phyloP scores from a whole-genome alignment of 768 basidiomycete genomes.

The Pisolithus microcarpus region DNA sequence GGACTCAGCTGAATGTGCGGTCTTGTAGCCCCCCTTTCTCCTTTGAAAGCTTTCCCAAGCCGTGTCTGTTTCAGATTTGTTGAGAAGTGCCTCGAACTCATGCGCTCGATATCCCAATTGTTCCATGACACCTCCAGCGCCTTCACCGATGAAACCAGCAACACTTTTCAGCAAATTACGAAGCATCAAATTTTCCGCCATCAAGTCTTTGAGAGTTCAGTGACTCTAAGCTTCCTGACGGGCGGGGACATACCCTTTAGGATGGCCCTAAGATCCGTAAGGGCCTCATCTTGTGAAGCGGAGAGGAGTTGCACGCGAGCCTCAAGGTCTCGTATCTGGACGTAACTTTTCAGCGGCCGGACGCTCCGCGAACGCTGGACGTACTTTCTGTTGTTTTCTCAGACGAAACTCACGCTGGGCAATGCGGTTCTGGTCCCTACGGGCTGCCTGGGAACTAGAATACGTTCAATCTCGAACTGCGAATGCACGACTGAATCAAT shows the following conservation, averaged over 20 bases:
- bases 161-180: conserved; percentile 72
- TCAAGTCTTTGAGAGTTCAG: conserved; percentile 51
- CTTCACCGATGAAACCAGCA: conserved; percentile 80
- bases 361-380: conserved; percentile 10
- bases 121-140: conserved; percentile 66
- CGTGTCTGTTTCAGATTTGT: conserved; percentile 85
- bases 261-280: conserved; percentile 76
- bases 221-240: not conserved
- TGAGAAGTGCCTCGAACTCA: conserved; percentile 77
- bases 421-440: conserved; percentile 85
- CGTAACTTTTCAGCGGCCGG: conserved; percentile 1
- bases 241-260: conserved; percentile 50
- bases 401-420: conserved; percentile 91
- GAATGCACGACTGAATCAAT: conserved; percentile 8
- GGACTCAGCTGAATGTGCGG: conserved; percentile 21
- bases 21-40: conserved; percentile 43
- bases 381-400: conserved; percentile 81
- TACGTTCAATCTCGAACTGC: conserved; percentile 1
- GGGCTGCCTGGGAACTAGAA: conserved; percentile 75
- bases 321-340: conserved; percentile 89
- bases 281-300: conserved; percentile 84
- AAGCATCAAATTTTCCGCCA: conserved; percentile 84
- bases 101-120: conserved; percentile 73
- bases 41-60: conserved; percentile 84
- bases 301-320: conserved; percentile 93